A percentile compares a stretch with the other conserved stretches of the same genome.
These are phyloP conservation scores for Erodium trifolium DNA, from an alignment of 441 rosid genomes.

Conservation along the genomic window DNA sequence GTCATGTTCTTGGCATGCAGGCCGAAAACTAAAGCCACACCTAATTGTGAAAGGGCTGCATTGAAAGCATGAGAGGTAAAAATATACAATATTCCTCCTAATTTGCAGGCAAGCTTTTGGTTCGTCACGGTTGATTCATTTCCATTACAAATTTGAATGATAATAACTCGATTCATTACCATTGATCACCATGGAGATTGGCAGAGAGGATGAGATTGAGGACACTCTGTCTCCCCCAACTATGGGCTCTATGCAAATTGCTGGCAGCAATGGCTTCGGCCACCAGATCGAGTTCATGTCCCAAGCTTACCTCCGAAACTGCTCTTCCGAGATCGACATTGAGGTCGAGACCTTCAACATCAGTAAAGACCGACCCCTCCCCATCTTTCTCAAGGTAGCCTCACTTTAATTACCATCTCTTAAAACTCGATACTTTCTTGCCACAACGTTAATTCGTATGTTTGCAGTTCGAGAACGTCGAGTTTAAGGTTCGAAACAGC, in stretches of 20 bases:
- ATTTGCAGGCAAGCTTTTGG: constrained; percentile 50
- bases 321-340: constrained; percentile 58
- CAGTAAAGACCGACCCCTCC: constrained; percentile 56
- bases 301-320: constrained; percentile 60
- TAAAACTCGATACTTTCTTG: not conserved
- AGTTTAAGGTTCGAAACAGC: constrained; percentile 51
- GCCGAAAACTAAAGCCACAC: not conserved
- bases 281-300: constrained; percentile 76
- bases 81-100: constrained; percentile 20
- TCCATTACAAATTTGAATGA: constrained; percentile 16
- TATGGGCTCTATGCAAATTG: constrained; percentile 62
- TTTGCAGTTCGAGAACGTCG: constrained; percentile 78
- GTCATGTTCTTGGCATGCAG: constrained; percentile 5
- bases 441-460: not conserved
- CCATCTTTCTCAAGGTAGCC: constrained; percentile 75
- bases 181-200: constrained; percentile 41
- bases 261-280: constrained; percentile 65
- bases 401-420: not conserved
- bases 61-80: constrained; percentile 59
- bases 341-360: constrained; percentile 34
- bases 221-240: constrained; percentile 49
- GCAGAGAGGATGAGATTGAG: constrained; percentile 45
- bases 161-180: constrained; percentile 4
- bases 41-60: constrained; percentile 18
- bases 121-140: constrained; percentile 54